These are phyloP conservation scores for Pichia heedii DNA, from an alignment of 805 yeast species.

Conservation along the genomic window DNA sequence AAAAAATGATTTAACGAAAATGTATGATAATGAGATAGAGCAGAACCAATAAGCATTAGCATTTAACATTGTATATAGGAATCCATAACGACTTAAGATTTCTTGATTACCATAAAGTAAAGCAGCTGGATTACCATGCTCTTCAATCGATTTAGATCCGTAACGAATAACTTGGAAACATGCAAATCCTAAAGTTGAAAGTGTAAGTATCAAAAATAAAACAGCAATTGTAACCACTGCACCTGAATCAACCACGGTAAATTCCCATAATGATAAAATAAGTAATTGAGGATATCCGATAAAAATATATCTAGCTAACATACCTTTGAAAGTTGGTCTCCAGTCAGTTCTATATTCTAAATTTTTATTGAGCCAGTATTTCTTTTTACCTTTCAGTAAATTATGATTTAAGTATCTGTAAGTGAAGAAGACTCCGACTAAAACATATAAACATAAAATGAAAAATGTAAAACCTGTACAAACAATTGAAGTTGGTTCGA, in stretches of 20 bases:
- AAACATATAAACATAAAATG: constrained; percentile 63
- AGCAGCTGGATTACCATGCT: constrained; percentile 78
- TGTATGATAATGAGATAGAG: constrained; percentile 48
- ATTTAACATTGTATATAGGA: constrained; percentile 80
- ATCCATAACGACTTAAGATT: constrained; percentile 74
- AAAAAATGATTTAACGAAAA: constrained; percentile 59
- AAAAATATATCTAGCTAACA: constrained; percentile 66
- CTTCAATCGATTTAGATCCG: constrained; percentile 52
- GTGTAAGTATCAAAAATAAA: constrained; percentile 52
- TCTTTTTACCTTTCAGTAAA: constrained; percentile 30
- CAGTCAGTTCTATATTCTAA: constrained; percentile 43
- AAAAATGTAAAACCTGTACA: constrained; percentile 85
- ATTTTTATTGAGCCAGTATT: constrained; percentile 12
- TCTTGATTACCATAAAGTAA: constrained; percentile 69
- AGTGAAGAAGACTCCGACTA: constrained; percentile 51
- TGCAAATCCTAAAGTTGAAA: constrained; percentile 56
- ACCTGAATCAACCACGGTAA: constrained; percentile 70
- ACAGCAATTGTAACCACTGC: constrained; percentile 81
- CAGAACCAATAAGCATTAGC: constrained; percentile 84
- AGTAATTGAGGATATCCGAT: constrained; percentile 81
- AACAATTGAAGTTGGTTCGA: constrained; percentile 78
- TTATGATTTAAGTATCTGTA: constrained; percentile 33
- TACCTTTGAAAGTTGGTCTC: constrained; percentile 60
- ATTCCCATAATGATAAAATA: constrained; percentile 82
- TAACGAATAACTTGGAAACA: constrained; percentile 52